Evolutionary conservation across 1,284 basidiomycete genomes (phyloP).

Genomic region (Leccinum subspadiceum): DNA sequence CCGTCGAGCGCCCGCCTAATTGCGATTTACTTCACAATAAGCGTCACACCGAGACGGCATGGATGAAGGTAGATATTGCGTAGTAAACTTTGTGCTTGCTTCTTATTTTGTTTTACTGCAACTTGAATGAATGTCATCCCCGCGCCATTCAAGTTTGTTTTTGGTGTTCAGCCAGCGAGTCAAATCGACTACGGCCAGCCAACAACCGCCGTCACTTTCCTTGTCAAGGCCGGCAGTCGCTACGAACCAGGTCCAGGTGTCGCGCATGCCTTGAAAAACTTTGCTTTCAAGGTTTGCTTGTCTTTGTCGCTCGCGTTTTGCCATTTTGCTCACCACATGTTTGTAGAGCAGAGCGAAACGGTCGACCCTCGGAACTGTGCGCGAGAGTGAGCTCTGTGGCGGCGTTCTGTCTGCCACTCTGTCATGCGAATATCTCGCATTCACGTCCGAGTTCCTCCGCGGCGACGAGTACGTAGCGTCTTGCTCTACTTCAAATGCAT

Average conservation of each 20-base stretch:
- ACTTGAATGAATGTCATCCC: too few relatives aligned
- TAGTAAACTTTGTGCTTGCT: too few relatives aligned
- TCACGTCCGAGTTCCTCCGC: conserved; percentile 93
- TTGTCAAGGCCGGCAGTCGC: conserved; percentile 88
- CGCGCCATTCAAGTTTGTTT: too few relatives aligned
- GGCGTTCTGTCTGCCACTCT: conserved; percentile 88
- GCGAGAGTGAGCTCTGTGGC: conserved; percentile 93
- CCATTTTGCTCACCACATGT: not conserved
- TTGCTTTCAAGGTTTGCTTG: conserved; percentile 86
- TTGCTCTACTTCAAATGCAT: not conserved
- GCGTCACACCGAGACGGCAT: too few relatives aligned
- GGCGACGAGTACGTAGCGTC: conserved; percentile 86
- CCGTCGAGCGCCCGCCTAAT: too few relatives aligned
- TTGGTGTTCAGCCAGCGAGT: too few relatives aligned
- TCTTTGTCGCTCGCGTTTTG: not conserved
- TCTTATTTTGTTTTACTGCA: too few relatives aligned
- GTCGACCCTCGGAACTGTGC: conserved; percentile 87
- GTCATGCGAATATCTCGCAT: conserved; percentile 86
- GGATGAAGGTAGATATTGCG: too few relatives aligned
- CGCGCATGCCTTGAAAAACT: conserved; percentile 92
- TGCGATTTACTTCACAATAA: too few relatives aligned
- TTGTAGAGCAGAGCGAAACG: conserved; percentile 76
- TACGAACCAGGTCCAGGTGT: conserved; percentile 85
- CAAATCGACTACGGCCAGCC: conserved; percentile 71
- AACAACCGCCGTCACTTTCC: conserved; percentile 82